Conservation (phyloP, 1,139 yeast genomes). For the Scheffersomyces quercinus region DNA sequence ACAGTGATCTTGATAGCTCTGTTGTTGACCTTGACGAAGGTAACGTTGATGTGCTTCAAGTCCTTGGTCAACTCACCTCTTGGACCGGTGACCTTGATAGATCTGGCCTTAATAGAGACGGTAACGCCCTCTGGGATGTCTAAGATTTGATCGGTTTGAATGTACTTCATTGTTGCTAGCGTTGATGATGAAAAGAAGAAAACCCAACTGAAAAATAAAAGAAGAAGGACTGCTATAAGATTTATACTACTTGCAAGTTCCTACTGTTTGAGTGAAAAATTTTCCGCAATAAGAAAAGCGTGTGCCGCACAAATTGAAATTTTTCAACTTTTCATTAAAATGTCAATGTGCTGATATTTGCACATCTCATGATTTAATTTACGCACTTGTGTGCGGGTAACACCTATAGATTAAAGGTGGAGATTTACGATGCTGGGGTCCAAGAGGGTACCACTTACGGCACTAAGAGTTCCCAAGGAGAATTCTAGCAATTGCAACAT, state of each 20-base stretch:
- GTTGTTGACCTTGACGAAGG: conserved; percentile 76
- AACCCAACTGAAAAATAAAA: conserved; percentile 1
- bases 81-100: conserved; percentile 92
- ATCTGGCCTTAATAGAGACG: conserved; percentile 90
- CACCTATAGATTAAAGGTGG: too few species aligned
- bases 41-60: conserved; percentile 93
- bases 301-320: background rate
- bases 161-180: conserved; percentile 71
- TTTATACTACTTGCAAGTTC: too few species aligned
- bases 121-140: conserved; percentile 94
- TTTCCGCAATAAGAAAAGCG: conserved; percentile 1
- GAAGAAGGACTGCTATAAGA: too few species aligned
- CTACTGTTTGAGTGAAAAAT: conserved; percentile 4
- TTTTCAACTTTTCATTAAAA: background rate
- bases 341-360: too few species aligned
- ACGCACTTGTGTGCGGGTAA: too few species aligned
- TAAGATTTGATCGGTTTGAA: conserved; percentile 90
- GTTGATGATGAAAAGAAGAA: conserved; percentile 14
- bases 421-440: too few species aligned
- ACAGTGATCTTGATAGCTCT: conserved; percentile 83
- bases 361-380: too few species aligned
- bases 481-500: too few species aligned
- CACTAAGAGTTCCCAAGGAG: too few species aligned
- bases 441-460: too few species aligned
- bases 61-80: conserved; percentile 93